phyloP scores from a whole-genome alignment of 1,139 yeast genomes.

The Blastobotrys proliferans region DNA sequence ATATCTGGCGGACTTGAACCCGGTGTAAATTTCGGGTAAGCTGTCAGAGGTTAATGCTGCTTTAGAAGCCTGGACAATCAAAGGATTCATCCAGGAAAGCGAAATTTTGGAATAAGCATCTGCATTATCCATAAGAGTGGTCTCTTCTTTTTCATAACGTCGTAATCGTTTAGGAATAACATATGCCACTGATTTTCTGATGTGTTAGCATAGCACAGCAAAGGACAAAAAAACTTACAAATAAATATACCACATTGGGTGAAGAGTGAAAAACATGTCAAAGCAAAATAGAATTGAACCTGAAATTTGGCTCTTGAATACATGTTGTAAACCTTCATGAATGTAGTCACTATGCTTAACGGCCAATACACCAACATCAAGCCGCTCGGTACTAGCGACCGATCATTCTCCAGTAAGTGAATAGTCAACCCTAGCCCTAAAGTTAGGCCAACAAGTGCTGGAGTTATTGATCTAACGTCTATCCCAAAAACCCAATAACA shows the following conservation, averaged over 20 bases:
- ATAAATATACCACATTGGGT: slow-evolving; percentile 13
- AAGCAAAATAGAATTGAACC: slow-evolving; percentile 5
- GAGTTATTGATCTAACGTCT: slow-evolving; percentile 29
- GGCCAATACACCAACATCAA: slow-evolving; percentile 71
- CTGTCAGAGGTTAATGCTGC: slow-evolving; percentile 67
- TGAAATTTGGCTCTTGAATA: slow-evolving; percentile 12
- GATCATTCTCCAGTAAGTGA: slow-evolving; percentile 68
- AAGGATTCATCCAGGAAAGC: slow-evolving; percentile 81
- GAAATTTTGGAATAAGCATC: slow-evolving; percentile 73
- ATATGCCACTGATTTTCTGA: slow-evolving; percentile 17
- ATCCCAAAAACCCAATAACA: slow-evolving; percentile 3
- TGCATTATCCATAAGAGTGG: slow-evolving; percentile 51
- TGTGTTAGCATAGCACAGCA: background rate
- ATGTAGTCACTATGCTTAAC: slow-evolving; percentile 42
- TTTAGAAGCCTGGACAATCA: slow-evolving; percentile 73
- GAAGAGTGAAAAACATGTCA: slow-evolving; percentile 8
- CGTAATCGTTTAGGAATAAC: slow-evolving; percentile 16
- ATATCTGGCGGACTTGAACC: slow-evolving; percentile 53
- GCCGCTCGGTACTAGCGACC: slow-evolving; percentile 60
- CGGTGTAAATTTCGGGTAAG: slow-evolving; percentile 69
- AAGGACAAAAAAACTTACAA: slow-evolving; percentile 4
- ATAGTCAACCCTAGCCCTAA: slow-evolving; percentile 26
- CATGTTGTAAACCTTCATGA: slow-evolving; percentile 43
- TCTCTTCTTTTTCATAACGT: slow-evolving; percentile 12
- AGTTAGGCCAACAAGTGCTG: slow-evolving; percentile 1